Percentiles rank a stretch among this genome's conserved stretches.
These are phyloP conservation scores for Plasmodium yoelii DNA, from an alignment of 169 alveolate genomes.

Conservation along the genomic window DNA sequence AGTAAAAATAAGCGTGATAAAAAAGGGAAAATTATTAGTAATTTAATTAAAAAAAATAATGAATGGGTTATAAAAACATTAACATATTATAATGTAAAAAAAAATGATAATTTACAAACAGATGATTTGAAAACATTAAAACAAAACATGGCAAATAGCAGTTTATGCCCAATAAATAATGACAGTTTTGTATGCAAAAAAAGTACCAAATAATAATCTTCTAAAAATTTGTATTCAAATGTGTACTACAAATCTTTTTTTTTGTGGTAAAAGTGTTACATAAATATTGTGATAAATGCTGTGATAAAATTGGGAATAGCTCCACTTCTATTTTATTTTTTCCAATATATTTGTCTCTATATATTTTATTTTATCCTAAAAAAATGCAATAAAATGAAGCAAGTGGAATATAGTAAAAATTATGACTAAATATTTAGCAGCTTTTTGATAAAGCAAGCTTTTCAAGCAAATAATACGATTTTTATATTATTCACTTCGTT, in stretches of 20 bases:
- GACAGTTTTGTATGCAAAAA: slow-evolving; percentile 2
- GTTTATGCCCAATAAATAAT: slow-evolving; percentile 29
- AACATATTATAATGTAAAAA: slow-evolving; percentile 61
- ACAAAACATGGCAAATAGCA: not conserved
- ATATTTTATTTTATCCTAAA: slow-evolving; percentile 53
- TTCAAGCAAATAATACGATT: not conserved
- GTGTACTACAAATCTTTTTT: not conserved
- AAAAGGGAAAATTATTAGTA: slow-evolving; percentile 50
- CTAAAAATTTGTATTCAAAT: not conserved
- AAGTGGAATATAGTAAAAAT: not conserved
- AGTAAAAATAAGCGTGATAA: slow-evolving; percentile 30
- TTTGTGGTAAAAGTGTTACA: not conserved
- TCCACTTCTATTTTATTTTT: slow-evolving; percentile 5
- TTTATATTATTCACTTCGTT: slow-evolving; percentile 8
- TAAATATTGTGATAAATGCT: not conserved
- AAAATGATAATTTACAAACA: slow-evolving; percentile 49
- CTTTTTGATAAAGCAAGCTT: too few species aligned
- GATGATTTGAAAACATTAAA: slow-evolving; percentile 58
- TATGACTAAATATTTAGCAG: not conserved
- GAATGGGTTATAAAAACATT: slow-evolving; percentile 55
- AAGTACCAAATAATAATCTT: not conserved
- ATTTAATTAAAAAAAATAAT: slow-evolving; percentile 34
- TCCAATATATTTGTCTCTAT: slow-evolving; percentile 51
- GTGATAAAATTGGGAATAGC: not conserved
- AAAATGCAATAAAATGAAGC: slow-evolving; percentile 3